Conservation (phyloP, 495 filamentous ascomycete species). For the Penicillium herquei region DNA sequence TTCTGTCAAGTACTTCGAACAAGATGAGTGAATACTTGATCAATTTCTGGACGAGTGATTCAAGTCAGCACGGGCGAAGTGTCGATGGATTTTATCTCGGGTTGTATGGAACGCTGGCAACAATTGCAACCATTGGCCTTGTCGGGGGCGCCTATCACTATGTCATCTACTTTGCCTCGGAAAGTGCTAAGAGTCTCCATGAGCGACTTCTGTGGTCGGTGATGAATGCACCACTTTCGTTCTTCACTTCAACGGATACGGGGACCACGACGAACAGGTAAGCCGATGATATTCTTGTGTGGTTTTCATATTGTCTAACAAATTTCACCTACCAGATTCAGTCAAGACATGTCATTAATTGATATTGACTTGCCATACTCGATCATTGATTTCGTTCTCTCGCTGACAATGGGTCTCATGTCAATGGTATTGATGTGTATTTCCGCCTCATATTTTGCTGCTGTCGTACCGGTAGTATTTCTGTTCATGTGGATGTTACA, state of each 20-base stretch:
- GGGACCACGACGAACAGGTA: slow-evolving; percentile 8
- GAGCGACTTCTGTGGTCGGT: not conserved
- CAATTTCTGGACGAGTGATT: not conserved
- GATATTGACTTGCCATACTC: slow-evolving; percentile 8
- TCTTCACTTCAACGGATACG: slow-evolving; percentile 8
- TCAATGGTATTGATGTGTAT: slow-evolving; percentile 5
- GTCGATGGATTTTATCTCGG: slow-evolving; percentile 2
- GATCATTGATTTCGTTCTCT: not conserved
- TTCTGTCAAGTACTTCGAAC: not conserved
- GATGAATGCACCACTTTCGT: slow-evolving; percentile 7
- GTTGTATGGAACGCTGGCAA: not conserved
- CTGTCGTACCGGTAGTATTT: not conserved
- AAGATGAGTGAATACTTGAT: not conserved
- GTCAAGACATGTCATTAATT: slow-evolving; percentile 14
- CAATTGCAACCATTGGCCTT: not conserved
- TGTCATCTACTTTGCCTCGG: not conserved
- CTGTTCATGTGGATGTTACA: slow-evolving; percentile 26
- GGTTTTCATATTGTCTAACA: not conserved
- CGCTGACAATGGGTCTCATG: not conserved
- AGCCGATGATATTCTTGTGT: not conserved
- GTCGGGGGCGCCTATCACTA: slow-evolving; percentile 2
- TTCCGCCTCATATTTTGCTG: slow-evolving; percentile 5
- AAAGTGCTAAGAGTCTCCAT: not conserved
- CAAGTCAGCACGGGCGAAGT: not conserved
- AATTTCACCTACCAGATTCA: slow-evolving; percentile 6